A percentile compares a stretch with the other conserved stretches of the same genome.
phyloP scores from a whole-genome alignment of 2,329 filamentous ascomycete genomes.

The Alternaria triticimaculans region DNA sequence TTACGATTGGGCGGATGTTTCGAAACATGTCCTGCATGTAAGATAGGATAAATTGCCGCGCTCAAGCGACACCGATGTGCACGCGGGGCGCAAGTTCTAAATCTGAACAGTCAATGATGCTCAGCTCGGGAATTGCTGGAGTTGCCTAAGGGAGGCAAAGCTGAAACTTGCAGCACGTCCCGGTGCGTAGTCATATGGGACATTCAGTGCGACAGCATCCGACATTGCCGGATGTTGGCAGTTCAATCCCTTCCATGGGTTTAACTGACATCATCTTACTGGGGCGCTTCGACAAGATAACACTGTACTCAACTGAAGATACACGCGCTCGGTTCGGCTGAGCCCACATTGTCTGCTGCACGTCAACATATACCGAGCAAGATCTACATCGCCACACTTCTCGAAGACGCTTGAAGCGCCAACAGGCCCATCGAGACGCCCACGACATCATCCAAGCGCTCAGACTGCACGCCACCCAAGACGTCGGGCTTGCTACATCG shows the following conservation, averaged over 20 bases:
- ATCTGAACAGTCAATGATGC: not conserved
- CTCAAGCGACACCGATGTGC: not conserved
- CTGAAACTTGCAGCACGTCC: not conserved
- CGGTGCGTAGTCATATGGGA: not conserved
- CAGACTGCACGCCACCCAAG: constrained; percentile 2
- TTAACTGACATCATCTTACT: not conserved
- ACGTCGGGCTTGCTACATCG: constrained; percentile 9
- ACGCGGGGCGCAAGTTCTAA: not conserved
- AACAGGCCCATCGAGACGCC: constrained; percentile 18
- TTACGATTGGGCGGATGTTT: constrained; percentile 38
- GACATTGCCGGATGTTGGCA: not conserved
- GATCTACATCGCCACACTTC: constrained; percentile 11
- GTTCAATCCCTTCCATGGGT: not conserved
- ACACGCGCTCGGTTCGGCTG: constrained; percentile 10
- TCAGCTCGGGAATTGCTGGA: not conserved
- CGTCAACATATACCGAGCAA: not conserved
- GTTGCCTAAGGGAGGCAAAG: not conserved
- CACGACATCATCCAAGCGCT: constrained; percentile 21
- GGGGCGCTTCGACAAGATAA: constrained; percentile 13
- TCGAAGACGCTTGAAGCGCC: constrained; percentile 11
- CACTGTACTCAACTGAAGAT: constrained; percentile 6
- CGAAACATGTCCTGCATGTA: constrained; percentile 31
- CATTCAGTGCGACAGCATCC: not conserved
- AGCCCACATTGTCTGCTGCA: constrained; percentile 13
- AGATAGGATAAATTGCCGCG: constrained; percentile 17